Base-by-base conservation (phyloP, 2,329 filamentous ascomycete genomes). In the Basipetospora chlamydospora region DNA sequence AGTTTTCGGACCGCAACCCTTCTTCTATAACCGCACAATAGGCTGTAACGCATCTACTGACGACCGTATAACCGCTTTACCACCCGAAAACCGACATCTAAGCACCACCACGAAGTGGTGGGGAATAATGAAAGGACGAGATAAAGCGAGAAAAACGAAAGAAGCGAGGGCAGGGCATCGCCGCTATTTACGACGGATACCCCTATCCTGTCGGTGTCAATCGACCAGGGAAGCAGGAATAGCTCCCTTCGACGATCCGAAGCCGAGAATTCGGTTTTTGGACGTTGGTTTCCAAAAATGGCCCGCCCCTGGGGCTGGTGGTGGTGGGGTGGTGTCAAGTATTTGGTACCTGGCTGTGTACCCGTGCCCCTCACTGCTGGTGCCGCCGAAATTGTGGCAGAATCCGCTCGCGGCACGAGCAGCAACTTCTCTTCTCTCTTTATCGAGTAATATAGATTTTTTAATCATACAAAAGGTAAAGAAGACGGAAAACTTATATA, bases 301-400 rank as follows among this genome's bases (percentile, higher is more conserved):
- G 15, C 28, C 8, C 11, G 11, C 28, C 28, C 28, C 15, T 15
- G 16, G 28, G 15, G 28, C 28, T 30, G 28, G 15, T 30, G 16
- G n/a, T 30, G 28, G n/a, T 30, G n/a, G 12, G 15, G 15, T 18
- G 15, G 16, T 7, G 28, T 10, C 28, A 30, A 31, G 32, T 34
- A 33, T 23, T 33, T 22, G 30, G 18, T 33, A 33, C 30, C 30
- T 33, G 16, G 32, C 32, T 25, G 21, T 34, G 23, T 34, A 34
- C 32, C 32, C 21, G 5, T n/a, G 5, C 7, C 32, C 32, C 32
- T 34, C 23, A 34, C 32, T 23, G 32, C 23, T 34, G 11, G 32
- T 11, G 32, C 18, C 10, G n/a, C 32, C 23, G 32, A 26, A 26
- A 34, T 6, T 17, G 32, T 9, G 32, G 32, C 32, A 34, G 32